These are phyloP conservation scores for Fomitopsis palustris DNA, from an alignment of 1,284 basidiomycete species.

Conservation along the genomic window DNA sequence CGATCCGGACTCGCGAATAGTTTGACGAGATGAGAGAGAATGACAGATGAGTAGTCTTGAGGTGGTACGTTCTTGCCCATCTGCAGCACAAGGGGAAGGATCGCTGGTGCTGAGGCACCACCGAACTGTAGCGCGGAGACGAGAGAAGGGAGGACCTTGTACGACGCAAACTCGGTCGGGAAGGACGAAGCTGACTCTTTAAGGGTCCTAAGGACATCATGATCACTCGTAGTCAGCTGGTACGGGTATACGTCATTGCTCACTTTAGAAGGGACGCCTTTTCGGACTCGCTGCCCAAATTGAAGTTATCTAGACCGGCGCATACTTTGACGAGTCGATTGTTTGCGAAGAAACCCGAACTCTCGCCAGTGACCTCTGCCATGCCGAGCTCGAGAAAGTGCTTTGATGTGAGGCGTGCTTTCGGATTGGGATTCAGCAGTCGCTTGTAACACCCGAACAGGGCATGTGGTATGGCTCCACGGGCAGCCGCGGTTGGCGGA, in stretches of 20 bases:
- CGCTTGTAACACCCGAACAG: conserved; percentile 86
- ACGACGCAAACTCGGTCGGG: conserved; percentile 84
- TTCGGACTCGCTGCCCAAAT: conserved; percentile 80
- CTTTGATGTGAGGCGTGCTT: conserved; percentile 73
- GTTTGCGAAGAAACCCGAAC: conserved; percentile 76
- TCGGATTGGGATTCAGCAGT: conserved; percentile 86
- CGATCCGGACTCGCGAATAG: conserved; percentile 88
- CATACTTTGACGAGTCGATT: conserved; percentile 90
- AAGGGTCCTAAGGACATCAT: conserved; percentile 48
- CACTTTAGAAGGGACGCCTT: conserved; percentile 73
- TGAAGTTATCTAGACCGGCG: conserved; percentile 84
- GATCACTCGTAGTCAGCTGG: background rate
- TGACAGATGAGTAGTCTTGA: conserved; percentile 67
- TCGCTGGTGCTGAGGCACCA: conserved; percentile 68
- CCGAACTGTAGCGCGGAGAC: conserved; percentile 83
- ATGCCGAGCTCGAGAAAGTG: conserved; percentile 81
- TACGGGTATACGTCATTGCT: conserved; percentile 13
- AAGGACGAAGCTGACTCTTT: conserved; percentile 80
- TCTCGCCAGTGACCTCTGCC: conserved; percentile 52
- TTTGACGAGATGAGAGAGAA: conserved; percentile 79
- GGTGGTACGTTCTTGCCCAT: conserved; percentile 73
- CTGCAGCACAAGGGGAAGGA: conserved; percentile 80
- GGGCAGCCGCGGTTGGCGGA: conserved; percentile 68
- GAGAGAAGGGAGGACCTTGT: conserved; percentile 86
- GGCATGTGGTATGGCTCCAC: conserved; percentile 74